phyloP scores from a whole-genome alignment of 805 yeast genomes.

The Dipodascus albidus region DNA sequence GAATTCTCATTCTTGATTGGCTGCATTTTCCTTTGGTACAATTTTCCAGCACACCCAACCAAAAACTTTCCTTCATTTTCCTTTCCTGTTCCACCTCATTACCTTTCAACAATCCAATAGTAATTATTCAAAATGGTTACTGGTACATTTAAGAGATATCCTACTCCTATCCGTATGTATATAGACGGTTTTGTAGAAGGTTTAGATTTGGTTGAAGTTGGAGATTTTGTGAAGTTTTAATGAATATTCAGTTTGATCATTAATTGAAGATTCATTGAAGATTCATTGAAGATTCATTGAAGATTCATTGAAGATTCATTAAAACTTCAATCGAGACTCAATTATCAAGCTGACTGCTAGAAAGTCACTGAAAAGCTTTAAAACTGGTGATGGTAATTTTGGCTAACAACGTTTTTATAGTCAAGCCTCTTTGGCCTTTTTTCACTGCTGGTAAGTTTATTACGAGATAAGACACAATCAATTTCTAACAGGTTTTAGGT shows the following conservation, averaged over 20 bases:
- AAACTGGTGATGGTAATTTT: no score
- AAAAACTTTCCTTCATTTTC: background rate
- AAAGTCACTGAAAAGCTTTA: no score
- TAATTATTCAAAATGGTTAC: background rate
- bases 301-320: no score
- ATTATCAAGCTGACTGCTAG: no score
- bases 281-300: no score
- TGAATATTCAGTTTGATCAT: no score
- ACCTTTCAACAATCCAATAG: background rate
- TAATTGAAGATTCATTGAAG: no score
- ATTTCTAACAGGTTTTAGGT: slow-evolving; percentile 11
- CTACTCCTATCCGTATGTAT: slow-evolving; percentile 21
- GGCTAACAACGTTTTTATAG: no score
- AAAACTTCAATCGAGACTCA: no score
- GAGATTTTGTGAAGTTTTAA: no score
- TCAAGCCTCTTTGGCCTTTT: slow-evolving; percentile 82
- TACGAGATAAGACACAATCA: slow-evolving; percentile 3
- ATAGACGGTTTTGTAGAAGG: background rate
- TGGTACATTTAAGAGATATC: slow-evolving; percentile 13
- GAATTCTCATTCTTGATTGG: background rate
- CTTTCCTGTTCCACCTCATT: background rate
- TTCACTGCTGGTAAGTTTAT: slow-evolving; percentile 60
- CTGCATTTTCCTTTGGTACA: background rate
- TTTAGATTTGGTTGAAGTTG: no score
- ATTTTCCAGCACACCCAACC: slow-evolving; percentile 1